Percentiles rank a stretch among this genome's conserved stretches.
phyloP scores from a whole-genome alignment of 805 yeast species.

The Zygotorulaspora florentina region DNA sequence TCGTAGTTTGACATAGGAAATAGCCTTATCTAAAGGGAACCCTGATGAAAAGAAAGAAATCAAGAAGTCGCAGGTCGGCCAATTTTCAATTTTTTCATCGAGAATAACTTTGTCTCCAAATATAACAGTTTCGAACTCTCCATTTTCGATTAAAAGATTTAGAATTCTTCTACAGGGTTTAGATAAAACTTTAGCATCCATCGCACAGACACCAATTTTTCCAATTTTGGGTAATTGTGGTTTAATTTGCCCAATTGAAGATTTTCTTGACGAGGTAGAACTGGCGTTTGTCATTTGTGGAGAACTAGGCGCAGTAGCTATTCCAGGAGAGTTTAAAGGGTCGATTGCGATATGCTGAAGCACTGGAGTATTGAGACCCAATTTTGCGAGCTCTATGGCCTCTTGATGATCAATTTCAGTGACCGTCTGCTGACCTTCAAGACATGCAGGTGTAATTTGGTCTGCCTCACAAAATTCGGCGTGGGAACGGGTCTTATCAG shows the following conservation, averaged over 20 bases:
- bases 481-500: slow-evolving; percentile 6
- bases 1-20: slow-evolving; percentile 78
- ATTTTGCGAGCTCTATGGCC: slow-evolving; percentile 7
- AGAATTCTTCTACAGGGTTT: slow-evolving; percentile 93
- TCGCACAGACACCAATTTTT: slow-evolving; percentile 96
- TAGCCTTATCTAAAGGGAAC: slow-evolving; percentile 94
- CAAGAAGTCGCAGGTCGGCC: slow-evolving; percentile 98
- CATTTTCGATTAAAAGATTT: slow-evolving; percentile 81
- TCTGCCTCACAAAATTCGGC: slow-evolving; percentile 10
- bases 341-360: slow-evolving; percentile 6
- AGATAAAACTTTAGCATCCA: slow-evolving; percentile 94
- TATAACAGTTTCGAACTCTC: slow-evolving; percentile 93
- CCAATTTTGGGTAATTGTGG: slow-evolving; percentile 69
- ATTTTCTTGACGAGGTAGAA: slow-evolving; percentile 29
- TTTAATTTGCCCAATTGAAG: slow-evolving; percentile 24
- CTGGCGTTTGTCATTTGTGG: slow-evolving; percentile 18
- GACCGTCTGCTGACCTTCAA: slow-evolving; percentile 2
- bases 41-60: slow-evolving; percentile 94
- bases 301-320: slow-evolving; percentile 10
- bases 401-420: slow-evolving; percentile 6
- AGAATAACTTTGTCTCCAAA: slow-evolving; percentile 96
- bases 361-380: slow-evolving; percentile 6
- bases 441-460: slow-evolving; percentile 3
- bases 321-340: slow-evolving; percentile 7
- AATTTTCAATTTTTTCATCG: slow-evolving; percentile 88